A percentile compares a stretch with the other conserved stretches of the same genome.
These are phyloP conservation scores for Rhododendron molle DNA, from an alignment of 148 eudicot species.

Conservation along the genomic window DNA sequence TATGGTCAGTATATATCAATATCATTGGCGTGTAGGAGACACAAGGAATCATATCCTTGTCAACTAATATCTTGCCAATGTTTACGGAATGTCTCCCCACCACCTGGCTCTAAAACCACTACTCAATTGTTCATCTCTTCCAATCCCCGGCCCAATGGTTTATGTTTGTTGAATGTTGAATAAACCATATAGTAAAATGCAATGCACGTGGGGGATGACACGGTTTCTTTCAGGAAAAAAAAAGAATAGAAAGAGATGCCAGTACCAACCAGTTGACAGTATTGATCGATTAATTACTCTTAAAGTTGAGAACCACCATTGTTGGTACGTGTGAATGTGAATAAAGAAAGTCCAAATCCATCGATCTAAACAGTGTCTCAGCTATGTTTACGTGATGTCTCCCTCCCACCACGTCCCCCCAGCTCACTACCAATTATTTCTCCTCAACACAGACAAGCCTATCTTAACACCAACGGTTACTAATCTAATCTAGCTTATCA, in stretches of 20 bases:
- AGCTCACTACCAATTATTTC: too few species aligned
- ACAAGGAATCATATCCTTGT: slow-evolving; percentile 1
- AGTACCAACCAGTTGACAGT: not conserved
- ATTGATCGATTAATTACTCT: not conserved
- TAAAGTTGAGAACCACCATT: not conserved
- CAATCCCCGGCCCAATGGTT: not conserved
- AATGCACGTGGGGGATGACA: not conserved
- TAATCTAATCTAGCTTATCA: not conserved
- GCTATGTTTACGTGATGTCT: slow-evolving; percentile 4
- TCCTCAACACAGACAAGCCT: not conserved
- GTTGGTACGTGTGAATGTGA: not conserved
- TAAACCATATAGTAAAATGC: not conserved
- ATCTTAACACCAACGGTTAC: not conserved
- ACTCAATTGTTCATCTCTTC: not conserved
- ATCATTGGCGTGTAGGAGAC: not conserved
- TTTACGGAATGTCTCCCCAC: slow-evolving; percentile 1
- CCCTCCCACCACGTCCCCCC: not conserved
- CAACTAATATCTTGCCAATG: not conserved
- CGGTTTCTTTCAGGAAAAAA: not conserved
- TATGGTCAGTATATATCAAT: not conserved
- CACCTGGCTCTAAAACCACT: not conserved
- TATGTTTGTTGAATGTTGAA: not conserved
- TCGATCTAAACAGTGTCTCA: not conserved
- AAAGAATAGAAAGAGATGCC: not conserved
- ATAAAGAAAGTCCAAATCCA: not conserved